Evolutionary conservation across 192 early-diverging fungal genomes (phyloP).

Genomic region (Coemansia sp.): DNA sequence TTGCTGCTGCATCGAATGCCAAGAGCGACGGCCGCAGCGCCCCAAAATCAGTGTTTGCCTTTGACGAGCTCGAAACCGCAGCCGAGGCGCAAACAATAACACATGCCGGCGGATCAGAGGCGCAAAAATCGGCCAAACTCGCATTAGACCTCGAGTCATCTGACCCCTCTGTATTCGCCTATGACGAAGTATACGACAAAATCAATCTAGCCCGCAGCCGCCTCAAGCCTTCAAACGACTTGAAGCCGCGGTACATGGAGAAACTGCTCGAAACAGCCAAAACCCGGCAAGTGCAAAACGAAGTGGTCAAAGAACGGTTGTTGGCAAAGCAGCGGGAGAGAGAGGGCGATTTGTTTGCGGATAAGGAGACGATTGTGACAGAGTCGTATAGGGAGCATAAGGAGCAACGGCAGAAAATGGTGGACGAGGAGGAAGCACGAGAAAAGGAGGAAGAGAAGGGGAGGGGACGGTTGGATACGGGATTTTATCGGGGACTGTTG

Average conservation of each 20-base stretch:
- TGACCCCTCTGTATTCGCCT: slow-evolving; percentile 37
- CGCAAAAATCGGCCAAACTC: slow-evolving; percentile 17
- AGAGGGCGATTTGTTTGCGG: slow-evolving; percentile 37
- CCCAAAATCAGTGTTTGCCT: slow-evolving; percentile 19
- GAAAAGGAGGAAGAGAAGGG: slow-evolving; percentile 13
- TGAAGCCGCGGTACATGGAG: slow-evolving; percentile 48
- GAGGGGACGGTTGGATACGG: slow-evolving; percentile 4
- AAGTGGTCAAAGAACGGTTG: slow-evolving; percentile 33
- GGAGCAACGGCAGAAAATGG: slow-evolving; percentile 30
- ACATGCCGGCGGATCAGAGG: slow-evolving; percentile 10
- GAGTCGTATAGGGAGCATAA: slow-evolving; percentile 42
- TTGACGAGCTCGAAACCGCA: background rate
- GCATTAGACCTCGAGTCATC: slow-evolving; percentile 17
- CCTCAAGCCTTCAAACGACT: slow-evolving; percentile 19
- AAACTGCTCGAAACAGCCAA: slow-evolving; percentile 42
- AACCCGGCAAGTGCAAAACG: slow-evolving; percentile 40
- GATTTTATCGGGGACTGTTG: slow-evolving; percentile 29
- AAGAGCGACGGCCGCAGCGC: background rate
- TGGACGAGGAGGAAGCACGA: slow-evolving; percentile 29
- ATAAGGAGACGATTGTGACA: slow-evolving; percentile 49
- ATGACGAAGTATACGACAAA: slow-evolving; percentile 46
- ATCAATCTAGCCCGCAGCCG: slow-evolving; percentile 15
- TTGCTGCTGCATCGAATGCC: background rate
- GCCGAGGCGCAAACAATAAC: background rate
- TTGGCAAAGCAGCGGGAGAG: slow-evolving; percentile 38